Evolutionary conservation across 352 stramenopile species (phyloP).

Genomic region (Pythium scleroteichum): DNA sequence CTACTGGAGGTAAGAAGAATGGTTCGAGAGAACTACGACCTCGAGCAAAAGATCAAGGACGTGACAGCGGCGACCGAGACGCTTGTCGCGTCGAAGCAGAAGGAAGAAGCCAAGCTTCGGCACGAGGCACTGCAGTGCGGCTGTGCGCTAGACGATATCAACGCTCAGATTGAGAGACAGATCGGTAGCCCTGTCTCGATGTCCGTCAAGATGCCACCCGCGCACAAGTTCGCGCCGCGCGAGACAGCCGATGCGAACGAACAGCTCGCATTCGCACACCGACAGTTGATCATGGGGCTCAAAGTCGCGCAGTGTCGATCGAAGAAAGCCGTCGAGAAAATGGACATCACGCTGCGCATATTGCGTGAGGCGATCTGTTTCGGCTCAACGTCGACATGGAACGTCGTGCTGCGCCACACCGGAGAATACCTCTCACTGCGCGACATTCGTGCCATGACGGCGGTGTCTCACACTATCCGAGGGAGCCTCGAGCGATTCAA

Average conservation of each 20-base stretch:
- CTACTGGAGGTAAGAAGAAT: slow-evolving; percentile 52
- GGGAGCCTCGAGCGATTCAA: slow-evolving; percentile 25
- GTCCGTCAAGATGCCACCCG: slow-evolving; percentile 44
- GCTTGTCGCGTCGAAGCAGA: slow-evolving; percentile 35
- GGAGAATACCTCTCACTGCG: slow-evolving; percentile 42
- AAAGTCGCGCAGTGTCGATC: slow-evolving; percentile 62
- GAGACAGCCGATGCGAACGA: slow-evolving; percentile 63
- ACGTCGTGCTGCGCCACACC: slow-evolving; percentile 27
- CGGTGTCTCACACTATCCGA: slow-evolving; percentile 37
- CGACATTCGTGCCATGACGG: slow-evolving; percentile 43
- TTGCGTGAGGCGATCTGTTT: slow-evolving; percentile 47
- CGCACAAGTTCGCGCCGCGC: slow-evolving; percentile 67
- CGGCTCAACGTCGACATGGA: slow-evolving; percentile 27
- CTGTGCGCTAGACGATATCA: slow-evolving; percentile 50
- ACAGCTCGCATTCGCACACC: slow-evolving; percentile 59
- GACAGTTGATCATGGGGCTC: slow-evolving; percentile 70
- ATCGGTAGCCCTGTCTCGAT: slow-evolving; percentile 37
- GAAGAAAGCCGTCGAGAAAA: slow-evolving; percentile 53
- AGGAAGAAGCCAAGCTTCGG: slow-evolving; percentile 49
- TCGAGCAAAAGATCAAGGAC: slow-evolving; percentile 51
- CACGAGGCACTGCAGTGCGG: slow-evolving; percentile 39
- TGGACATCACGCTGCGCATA: slow-evolving; percentile 55
- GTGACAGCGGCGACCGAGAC: slow-evolving; percentile 43
- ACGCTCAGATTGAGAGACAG: slow-evolving; percentile 46
- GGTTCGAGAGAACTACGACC: slow-evolving; percentile 57